Evolutionary conservation across 2,329 filamentous ascomycete genomes (phyloP).

Genomic region (Epichloe festucae): DNA sequence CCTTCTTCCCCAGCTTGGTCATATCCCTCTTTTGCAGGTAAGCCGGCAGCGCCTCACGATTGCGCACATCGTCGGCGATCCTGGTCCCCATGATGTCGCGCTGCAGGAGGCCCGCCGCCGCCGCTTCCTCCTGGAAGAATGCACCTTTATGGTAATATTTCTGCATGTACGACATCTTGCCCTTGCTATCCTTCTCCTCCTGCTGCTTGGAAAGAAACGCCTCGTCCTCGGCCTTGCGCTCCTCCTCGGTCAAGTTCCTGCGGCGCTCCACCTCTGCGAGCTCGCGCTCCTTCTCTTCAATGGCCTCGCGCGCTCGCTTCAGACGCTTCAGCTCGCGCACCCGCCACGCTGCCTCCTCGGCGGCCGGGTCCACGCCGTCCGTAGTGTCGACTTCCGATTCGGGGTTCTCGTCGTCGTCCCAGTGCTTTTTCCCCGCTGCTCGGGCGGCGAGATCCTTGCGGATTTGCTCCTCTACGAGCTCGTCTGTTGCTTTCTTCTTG

Average conservation of each 20-base stretch:
- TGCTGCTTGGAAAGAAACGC: constrained; percentile 65
- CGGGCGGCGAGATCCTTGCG: constrained; percentile 66
- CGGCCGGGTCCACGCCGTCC: constrained; percentile 74
- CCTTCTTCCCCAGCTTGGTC: constrained; percentile 87
- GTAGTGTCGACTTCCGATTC: constrained; percentile 75
- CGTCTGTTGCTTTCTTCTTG: constrained; percentile 58
- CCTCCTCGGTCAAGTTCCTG: constrained; percentile 73
- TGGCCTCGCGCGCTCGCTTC: constrained; percentile 71
- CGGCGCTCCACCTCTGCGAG: constrained; percentile 80
- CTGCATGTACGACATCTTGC: constrained; percentile 83
- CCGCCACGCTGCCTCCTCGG: constrained; percentile 87
- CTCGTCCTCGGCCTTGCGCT: constrained; percentile 74
- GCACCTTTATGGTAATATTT: constrained; percentile 96
- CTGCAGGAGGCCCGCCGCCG: constrained; percentile 60
- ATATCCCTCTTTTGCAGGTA: constrained; percentile 88
- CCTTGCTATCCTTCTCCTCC: constrained; percentile 63
- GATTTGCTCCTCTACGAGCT: constrained; percentile 78
- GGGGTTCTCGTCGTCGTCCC: constrained; percentile 66
- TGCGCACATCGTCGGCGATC: constrained; percentile 71
- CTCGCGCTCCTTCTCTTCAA: constrained; percentile 75
- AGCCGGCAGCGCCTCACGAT: constrained; percentile 74
- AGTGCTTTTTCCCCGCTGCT: constrained; percentile 64
- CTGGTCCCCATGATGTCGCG: constrained; percentile 76
- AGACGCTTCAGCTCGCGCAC: constrained; percentile 81
- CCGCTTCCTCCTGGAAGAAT: constrained; percentile 77